Evolutionary conservation across 345 rosid genomes (phyloP), one percentile per base, ranked within the genome.

Genomic region (Arabis hirsuta): DNA sequence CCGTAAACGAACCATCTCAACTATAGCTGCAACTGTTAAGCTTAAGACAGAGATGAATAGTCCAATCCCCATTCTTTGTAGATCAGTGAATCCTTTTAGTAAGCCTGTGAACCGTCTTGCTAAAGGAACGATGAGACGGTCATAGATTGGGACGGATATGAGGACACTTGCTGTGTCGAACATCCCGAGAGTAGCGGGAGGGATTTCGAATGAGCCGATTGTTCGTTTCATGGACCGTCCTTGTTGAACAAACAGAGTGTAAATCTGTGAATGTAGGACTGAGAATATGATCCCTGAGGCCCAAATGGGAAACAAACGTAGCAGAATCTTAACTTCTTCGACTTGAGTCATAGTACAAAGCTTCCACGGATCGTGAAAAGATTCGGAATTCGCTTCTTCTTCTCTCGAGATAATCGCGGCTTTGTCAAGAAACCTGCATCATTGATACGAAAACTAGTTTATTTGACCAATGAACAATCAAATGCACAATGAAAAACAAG

Each of bases 11-110:
- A 55, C 53, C 0, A 67, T 48, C 36, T 89, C 96, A 36, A 81
- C 34, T 16, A 73, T 36, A 11, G 85, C 90, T 22, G 90, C 91
- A 5, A 46, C 62, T 2, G 73, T 6, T 82, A 87, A 79, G 48
- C 87, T 62, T 1, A 85, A 47, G 9, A 84, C 82, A 32, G 92
- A 87, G 39, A 85, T 77, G 6, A 85, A 78, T 3, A 85, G 82
- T 16, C 90, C 92, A 2, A 85, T 78, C 16, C 85, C 90, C 69
- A 85, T 85, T 42, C 91, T 71, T 38, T 85, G 90, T 12, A 89
- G 81, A 38, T 83, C 87, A 4, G 90, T 87, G 76, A 89, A 69
- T 22, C 90, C 92, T 22, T 79, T 82, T 13, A 74, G 61, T 50
- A 81, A 80, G 6, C 83, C 84, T 0, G 91, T 78, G 69, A 62